Conservation (phyloP, 352 stramenopile species). For the Phytophthora citrophthora region DNA sequence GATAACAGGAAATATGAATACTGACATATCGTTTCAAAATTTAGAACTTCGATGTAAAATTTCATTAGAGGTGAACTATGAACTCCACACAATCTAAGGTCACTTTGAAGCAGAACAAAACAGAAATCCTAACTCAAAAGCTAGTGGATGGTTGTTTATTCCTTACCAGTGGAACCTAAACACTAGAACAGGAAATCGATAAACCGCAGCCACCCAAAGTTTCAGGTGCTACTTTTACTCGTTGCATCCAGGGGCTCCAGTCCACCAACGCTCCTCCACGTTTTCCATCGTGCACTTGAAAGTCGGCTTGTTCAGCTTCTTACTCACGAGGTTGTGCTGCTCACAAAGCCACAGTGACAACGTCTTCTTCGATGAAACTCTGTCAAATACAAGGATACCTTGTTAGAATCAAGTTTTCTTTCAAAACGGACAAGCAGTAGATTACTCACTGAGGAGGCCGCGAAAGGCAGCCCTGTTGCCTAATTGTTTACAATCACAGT, state of each 20-base stretch:
- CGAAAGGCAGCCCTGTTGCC: conserved; percentile 18
- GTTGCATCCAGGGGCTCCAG: conserved; percentile 40
- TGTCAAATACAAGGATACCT: not conserved
- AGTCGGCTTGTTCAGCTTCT: conserved; percentile 96
- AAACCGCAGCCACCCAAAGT: too few species aligned
- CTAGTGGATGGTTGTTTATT: too few species aligned
- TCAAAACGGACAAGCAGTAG: not conserved
- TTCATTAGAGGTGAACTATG: too few species aligned
- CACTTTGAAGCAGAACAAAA: too few species aligned
- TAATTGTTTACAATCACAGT: not conserved
- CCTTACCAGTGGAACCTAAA: too few species aligned
- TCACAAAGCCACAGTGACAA: conserved; percentile 96
- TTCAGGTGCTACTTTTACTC: not conserved
- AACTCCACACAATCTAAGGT: too few species aligned
- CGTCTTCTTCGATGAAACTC: conserved; percentile 86
- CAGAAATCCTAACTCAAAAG: too few species aligned
- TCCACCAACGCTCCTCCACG: conserved; percentile 94
- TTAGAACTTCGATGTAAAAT: too few species aligned
- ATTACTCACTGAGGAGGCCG: conserved; percentile 87
- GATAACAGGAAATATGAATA: too few species aligned
- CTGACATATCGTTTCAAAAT: too few species aligned
- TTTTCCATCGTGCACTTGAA: conserved; percentile 93
- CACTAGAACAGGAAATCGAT: too few species aligned
- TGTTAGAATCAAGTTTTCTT: not conserved
- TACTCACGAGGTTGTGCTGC: conserved; percentile 97